phyloP scores from a whole-genome alignment of 441 rosid species.

The Erodium texanum region DNA sequence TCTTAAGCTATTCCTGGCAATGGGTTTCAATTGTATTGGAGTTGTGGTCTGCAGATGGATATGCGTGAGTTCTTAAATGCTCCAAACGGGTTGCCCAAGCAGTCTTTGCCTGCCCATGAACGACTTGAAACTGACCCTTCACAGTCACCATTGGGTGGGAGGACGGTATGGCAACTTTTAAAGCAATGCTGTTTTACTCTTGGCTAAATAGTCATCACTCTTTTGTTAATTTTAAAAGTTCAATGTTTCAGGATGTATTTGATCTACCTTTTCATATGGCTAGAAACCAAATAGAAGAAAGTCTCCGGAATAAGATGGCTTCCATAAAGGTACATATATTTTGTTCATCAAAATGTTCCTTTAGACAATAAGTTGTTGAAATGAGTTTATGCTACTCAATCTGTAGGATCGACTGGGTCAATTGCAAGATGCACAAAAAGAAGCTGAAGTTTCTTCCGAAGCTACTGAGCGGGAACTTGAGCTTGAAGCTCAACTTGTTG shows the following conservation, averaged over 20 bases:
- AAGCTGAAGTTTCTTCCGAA: constrained; percentile 85
- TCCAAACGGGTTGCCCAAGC: constrained; percentile 69
- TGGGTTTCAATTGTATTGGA: constrained; percentile 15
- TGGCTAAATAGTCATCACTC: background rate
- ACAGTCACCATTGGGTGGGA: constrained; percentile 57
- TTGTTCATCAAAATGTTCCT: background rate
- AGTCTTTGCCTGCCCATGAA: constrained; percentile 51
- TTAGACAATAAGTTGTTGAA: background rate
- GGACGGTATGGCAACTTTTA: constrained; percentile 19
- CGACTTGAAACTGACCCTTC: constrained; percentile 54
- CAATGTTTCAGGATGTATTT: constrained; percentile 64
- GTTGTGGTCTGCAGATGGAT: constrained; percentile 49
- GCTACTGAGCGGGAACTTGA: constrained; percentile 98
- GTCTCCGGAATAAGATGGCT: constrained; percentile 85
- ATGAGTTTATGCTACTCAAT: constrained; percentile 15
- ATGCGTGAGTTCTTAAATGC: constrained; percentile 93
- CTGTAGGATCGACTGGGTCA: constrained; percentile 83
- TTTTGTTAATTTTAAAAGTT: constrained; percentile 7
- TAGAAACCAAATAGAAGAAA: constrained; percentile 96
- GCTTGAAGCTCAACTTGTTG: constrained; percentile 97
- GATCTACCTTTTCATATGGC: constrained; percentile 90
- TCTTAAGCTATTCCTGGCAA: background rate
- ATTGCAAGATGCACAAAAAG: constrained; percentile 85
- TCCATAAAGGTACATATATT: constrained; percentile 63
- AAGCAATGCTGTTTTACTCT: constrained; percentile 9